Base-by-base conservation (phyloP, 2,329 filamentous ascomycete species). In the Diplodia seriata region DNA sequence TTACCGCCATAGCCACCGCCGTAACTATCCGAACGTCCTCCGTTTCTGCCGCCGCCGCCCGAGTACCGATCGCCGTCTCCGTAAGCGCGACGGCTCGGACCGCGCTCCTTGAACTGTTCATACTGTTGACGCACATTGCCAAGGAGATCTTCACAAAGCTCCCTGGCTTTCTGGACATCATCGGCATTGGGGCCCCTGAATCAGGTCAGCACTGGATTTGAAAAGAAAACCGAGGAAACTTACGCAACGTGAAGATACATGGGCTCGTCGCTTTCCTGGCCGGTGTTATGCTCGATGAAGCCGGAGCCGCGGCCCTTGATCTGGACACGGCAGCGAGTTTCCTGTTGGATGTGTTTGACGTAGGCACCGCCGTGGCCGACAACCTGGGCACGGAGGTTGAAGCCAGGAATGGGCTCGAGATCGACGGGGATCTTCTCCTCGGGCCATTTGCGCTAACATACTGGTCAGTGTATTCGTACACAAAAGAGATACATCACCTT, bases 231-330 rank as follows among this genome's bases (percentile, higher is more conserved):
- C 71, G 29, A 38, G 20, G 7, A 50, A 29, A 73, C 91, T 78
- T 85, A 96, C 91, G 95, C 92, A 72, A 98, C 94, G 79, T 98
- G 94, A 55, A 99, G 85, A 76, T 93, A 98, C 93, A 99, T 98
- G 2, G 93, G 88, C 77, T 98, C 94, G 57, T 99, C 94, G 72
- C 93, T 97, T 80, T 99, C 95, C 51, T 85, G 87, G 71, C 92
- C 91, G n/a, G 93, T 96, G 38, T 90, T 88, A 56, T 90, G 89
- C 78, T 99, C 95, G 75, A 97, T 89, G 77, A 97, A 99, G 15
- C 95, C 95, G 65, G 94, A 98, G 49, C 94, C 94, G 71, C 92
- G 92, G 20, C 95, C 95, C 79, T 99, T 99, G 82, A 99, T 99
- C 79, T 99, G 95, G 31, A 99, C 95, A 73, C 94, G 92, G 78